Conservation (phyloP, 148 eudicot genomes). For the Camellia japonica region DNA sequence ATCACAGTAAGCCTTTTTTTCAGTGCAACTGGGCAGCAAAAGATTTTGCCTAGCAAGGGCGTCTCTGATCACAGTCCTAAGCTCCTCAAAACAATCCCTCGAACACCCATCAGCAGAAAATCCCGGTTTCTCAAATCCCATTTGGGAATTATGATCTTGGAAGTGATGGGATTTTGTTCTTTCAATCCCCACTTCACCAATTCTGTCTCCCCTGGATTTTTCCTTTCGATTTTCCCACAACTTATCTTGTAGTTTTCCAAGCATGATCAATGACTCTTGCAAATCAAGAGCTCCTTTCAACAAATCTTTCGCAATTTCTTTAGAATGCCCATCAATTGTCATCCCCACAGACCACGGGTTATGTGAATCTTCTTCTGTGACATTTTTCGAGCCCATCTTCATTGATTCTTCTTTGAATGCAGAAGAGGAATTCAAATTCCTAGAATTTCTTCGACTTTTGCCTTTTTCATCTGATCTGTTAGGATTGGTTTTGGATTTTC, state of each 20-base stretch:
- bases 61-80: conserved; percentile 62
- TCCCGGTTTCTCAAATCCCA: conserved; percentile 35
- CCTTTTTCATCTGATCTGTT: conserved; percentile 28
- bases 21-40: conserved; percentile 34
- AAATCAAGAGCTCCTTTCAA: conserved; percentile 75
- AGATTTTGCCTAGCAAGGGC: conserved; percentile 65
- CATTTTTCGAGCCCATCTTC: conserved; percentile 31
- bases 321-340: conserved; percentile 25
- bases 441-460: conserved; percentile 26
- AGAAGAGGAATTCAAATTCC: conserved; percentile 13
- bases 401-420: conserved; percentile 22
- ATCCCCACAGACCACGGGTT: conserved; percentile 39
- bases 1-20: conserved; percentile 32
- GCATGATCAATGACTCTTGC: conserved; percentile 66
- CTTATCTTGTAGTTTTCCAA: conserved; percentile 56
- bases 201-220: conserved; percentile 23
- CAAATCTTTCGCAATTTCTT: conserved; percentile 60
- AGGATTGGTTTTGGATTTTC: conserved; percentile 47
- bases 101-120: conserved; percentile 43
- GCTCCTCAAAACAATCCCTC: conserved; percentile 56
- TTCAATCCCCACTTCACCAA: conserved; percentile 26
- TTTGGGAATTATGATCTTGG: conserved; percentile 20
- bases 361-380: conserved; percentile 29
- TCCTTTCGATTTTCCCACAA: conserved; percentile 46
- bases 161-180: conserved; percentile 30